Evolutionary conservation across 345 rosid genomes (phyloP).

Genomic region (Bretschneidera sinensis): DNA sequence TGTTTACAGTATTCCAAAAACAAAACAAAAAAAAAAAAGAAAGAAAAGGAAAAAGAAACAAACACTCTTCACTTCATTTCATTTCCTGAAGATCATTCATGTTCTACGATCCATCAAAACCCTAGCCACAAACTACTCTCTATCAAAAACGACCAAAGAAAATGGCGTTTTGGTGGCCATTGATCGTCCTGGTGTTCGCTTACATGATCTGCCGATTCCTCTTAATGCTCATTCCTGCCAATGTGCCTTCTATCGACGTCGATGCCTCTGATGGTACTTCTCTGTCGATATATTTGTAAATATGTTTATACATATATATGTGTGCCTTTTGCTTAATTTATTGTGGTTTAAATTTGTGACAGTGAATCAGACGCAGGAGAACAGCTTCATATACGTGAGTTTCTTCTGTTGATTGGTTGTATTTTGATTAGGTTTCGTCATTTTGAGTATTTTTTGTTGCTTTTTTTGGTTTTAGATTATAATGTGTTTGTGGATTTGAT

Average conservation of each 20-base stretch:
- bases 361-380: conserved; percentile 77
- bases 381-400: conserved; percentile 90
- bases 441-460: too few species aligned
- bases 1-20: not conserved
- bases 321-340: conserved; percentile 14
- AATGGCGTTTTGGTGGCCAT: conserved; percentile 91
- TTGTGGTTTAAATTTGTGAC: conserved; percentile 16
- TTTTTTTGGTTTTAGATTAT: not conserved
- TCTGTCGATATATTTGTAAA: conserved; percentile 7
- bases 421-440: conserved; percentile 9
- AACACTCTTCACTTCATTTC: not conserved
- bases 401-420: conserved; percentile 5
- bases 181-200: conserved; percentile 77
- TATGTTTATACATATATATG: not conserved
- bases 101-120: not conserved
- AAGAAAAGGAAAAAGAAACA: too few species aligned
- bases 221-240: conserved; percentile 82
- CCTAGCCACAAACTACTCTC: not conserved
- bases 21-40: too few species aligned
- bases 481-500: too few species aligned
- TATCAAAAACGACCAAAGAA: not conserved
- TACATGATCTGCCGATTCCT: conserved; percentile 88
- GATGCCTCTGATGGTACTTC: conserved; percentile 96
- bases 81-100: not conserved
- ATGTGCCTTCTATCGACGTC: conserved; percentile 90